Base-by-base conservation (phyloP, 441 rosid genomes). In the Populus hybrid region DNA sequence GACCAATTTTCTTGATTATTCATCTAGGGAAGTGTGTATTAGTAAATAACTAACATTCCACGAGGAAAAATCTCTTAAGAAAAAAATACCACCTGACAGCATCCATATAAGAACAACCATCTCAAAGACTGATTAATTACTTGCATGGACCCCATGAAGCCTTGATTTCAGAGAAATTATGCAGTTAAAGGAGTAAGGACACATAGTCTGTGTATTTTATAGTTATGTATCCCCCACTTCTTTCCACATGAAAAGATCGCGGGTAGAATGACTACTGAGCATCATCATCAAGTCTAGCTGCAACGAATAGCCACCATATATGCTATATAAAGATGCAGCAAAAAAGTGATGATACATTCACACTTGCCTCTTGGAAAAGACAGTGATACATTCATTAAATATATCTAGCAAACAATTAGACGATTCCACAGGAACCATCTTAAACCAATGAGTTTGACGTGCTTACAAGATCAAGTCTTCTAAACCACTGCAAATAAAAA, bases 1-100 rank as follows among this genome's bases (percentile, higher is more conserved):
- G 67, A 75, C n/a, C 30, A 50, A 71, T 64, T 71, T 70, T 23
- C 68, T 65, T 11, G 36, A 64, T 53, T 21, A 78, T 26, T 32
- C 61, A 73, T 77, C 30, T n/a, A 24, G 19, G 26, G 38, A 19
- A 70, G 30, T 5, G n/a, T 38, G 42, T 61, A 28, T 24, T 14
- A 6, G 38, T 42, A 70, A 34, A 70, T 40, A 7, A 6, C 26
- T 38, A 26, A n/a, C 10, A 72, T 18, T 19, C 24, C 53, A 68
- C 16, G 70, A 42, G 46, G 53, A 79, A 32, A 9, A 6, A 19
- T 32, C n/a, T 65, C 4, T 61, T 66, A 23, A 38, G 36, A 10
- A 50, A 72, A 24, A 50, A 30, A 50, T 19, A 50, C 7, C 72
- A 70, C 57, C 14, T 26, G 34, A 46, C 59, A 32, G 57, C 36